Evolutionary conservation across 2,329 filamentous ascomycete genomes (phyloP).

Genomic region (Penicillium sp.): DNA sequence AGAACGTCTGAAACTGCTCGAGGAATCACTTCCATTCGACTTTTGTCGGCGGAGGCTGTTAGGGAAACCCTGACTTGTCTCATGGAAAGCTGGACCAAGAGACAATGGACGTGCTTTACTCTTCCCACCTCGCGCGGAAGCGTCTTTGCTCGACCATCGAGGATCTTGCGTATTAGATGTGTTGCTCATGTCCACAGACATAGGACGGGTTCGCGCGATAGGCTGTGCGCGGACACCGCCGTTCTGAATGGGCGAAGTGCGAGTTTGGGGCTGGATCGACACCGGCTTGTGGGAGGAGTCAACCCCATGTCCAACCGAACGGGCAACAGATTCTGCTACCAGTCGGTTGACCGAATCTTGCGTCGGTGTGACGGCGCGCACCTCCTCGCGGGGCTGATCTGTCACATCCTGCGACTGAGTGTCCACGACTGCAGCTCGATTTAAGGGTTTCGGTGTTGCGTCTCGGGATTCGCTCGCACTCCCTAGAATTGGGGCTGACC

Average conservation of each 20-base stretch:
- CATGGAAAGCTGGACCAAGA: constrained; percentile 22
- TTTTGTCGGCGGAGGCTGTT: constrained; percentile 50
- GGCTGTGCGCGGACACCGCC: constrained; percentile 10
- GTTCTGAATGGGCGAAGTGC: constrained; percentile 1
- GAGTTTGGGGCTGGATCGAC: constrained; percentile 9
- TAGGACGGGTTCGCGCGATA: constrained; percentile 18
- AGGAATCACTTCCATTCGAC: constrained; percentile 64
- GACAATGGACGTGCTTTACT: constrained; percentile 23
- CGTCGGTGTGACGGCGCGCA: constrained; percentile 22
- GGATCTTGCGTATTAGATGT: constrained; percentile 11
- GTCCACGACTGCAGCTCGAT: constrained; percentile 17
- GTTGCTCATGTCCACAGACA: constrained; percentile 18
- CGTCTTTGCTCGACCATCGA: constrained; percentile 10
- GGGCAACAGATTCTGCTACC: constrained; percentile 19
- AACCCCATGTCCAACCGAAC: constrained; percentile 14
- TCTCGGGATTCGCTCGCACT: constrained; percentile 16
- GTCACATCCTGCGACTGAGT: constrained; percentile 11
- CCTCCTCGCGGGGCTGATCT: constrained; percentile 13
- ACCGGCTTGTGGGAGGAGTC: constrained; percentile 21
- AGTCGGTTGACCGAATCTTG: constrained; percentile 14
- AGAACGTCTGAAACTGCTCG: constrained; percentile 74
- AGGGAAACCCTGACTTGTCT: constrained; percentile 10
- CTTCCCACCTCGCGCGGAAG: constrained; percentile 6
- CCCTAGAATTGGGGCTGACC: constrained; percentile 11
- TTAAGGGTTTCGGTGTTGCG: constrained; percentile 16